A percentile compares a stretch with the other conserved stretches of the same genome.
These are phyloP conservation scores for Phytophthora citrophthora DNA, from an alignment of 352 stramenopile species.

Conservation along the genomic window DNA sequence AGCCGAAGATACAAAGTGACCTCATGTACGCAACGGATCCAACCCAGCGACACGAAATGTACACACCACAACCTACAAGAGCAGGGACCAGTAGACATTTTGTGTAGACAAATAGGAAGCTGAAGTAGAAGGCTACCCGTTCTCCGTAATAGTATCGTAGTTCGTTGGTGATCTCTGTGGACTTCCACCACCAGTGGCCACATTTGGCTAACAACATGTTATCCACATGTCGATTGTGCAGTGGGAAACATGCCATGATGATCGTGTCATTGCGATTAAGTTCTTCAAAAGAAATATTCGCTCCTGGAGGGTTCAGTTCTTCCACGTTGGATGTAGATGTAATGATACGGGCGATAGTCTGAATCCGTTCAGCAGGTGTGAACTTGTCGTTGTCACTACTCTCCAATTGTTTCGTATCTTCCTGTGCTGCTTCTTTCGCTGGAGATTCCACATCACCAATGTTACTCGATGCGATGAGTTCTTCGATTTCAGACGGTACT, in stretches of 20 bases:
- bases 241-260: constrained; percentile 79
- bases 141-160: constrained; percentile 87
- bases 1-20: constrained; percentile 80
- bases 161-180: constrained; percentile 86
- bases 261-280: constrained; percentile 77
- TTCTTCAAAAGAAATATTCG: constrained; percentile 80
- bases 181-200: constrained; percentile 75
- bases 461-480: constrained; percentile 81
- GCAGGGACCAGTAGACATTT: constrained; percentile 77
- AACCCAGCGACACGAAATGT: constrained; percentile 75
- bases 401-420: constrained; percentile 33
- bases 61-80: constrained; percentile 61
- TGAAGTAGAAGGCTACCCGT: constrained; percentile 87
- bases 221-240: constrained; percentile 87
- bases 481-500: constrained; percentile 86
- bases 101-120: constrained; percentile 87
- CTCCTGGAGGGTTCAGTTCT: constrained; percentile 79
- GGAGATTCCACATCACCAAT: constrained; percentile 57
- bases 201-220: constrained; percentile 73
- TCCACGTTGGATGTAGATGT: constrained; percentile 75
- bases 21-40: constrained; percentile 83
- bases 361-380: constrained; percentile 81
- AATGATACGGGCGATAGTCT: constrained; percentile 89
- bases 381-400: constrained; percentile 72
- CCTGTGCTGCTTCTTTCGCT: constrained; percentile 15